phyloP scores from a whole-genome alignment of 495 filamentous ascomycete genomes.

The Parmelia sp. region DNA sequence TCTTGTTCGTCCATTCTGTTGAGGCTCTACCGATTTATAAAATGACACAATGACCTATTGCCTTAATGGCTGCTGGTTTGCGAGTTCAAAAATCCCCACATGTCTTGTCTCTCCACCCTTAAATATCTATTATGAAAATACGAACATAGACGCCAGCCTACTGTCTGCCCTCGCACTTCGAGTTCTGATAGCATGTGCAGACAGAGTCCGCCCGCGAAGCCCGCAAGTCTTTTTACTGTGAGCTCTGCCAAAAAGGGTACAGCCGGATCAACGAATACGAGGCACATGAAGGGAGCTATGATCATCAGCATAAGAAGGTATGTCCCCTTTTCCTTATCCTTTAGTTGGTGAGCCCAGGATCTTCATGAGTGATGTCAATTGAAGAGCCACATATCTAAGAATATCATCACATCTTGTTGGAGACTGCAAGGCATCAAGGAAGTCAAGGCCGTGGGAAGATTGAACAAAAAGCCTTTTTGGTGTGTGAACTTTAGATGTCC shows the following conservation, averaged over 20 bases:
- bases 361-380: not conserved
- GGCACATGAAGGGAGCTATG: conserved; percentile 56
- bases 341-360: not conserved
- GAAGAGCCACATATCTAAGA: not conserved
- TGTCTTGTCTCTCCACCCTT: not conserved
- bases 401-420: not conserved
- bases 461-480: not conserved
- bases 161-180: not conserved
- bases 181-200: conserved; percentile 32
- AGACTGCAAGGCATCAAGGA: not conserved
- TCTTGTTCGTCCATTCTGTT: not conserved
- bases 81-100: not conserved
- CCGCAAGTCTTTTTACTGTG: conserved; percentile 79
- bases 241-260: conserved; percentile 56
- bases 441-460: too few relatives aligned
- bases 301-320: conserved; percentile 55
- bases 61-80: not conserved
- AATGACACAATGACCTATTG: not conserved
- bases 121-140: too few relatives aligned
- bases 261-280: conserved; percentile 56
- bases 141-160: too few relatives aligned
- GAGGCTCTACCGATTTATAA: not conserved
- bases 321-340: not conserved
- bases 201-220: conserved; percentile 85
- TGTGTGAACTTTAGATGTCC: not conserved